Base-by-base conservation (phyloP, 768 basidiomycete genomes). In the Hortiboletus campestris region DNA sequence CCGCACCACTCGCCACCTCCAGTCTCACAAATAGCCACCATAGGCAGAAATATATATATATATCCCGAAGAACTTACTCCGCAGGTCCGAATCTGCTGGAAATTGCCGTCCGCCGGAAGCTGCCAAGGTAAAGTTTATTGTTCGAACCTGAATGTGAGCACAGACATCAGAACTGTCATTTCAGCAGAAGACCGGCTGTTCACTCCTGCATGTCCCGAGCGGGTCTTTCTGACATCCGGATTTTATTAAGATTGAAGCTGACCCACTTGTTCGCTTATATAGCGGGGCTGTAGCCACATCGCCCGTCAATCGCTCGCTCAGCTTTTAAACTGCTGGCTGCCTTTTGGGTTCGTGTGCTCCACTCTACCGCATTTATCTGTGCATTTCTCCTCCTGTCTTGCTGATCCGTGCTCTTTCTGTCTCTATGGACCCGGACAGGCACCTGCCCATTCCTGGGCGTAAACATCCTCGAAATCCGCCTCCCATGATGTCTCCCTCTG, bases 401-500 rank as follows among this genome's bases (percentile, higher is more conserved):
- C 69, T 72, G 44, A 67, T 52, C 40, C 32, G 31, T 22, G 28
- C 11, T 36, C 49, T 38, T 52, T 48, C 50, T 8, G 32, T 52
- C 51, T 19, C 48, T 12, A 76, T 76, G 75, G 75, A 76, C 62
- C 68, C 65, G 49, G 71, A 68, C 56, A 74, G 72, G 59, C 72
- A 74, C 45, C 56, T 74, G 57, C 72, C 69, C 63, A 58, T 62
- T 43, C 66, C 70, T 51, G 70, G 64, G 64, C 72, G 68, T 7
- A 72, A 66, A 47, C 62, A 69, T 49, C 49, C 66, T 51, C 67
- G 69, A 53, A 46, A 60, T 46, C 63, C 67, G 19, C 61, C 65
- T 49, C 61, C 67, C 46, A 60, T 66, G 50, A 56, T 71, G 59
- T 56, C 70, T 32, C 58, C 67, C 39, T 44, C 72, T 6, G 59